Conservation (phyloP, 768 basidiomycete genomes). For the Saitozyma podzolica region DNA sequence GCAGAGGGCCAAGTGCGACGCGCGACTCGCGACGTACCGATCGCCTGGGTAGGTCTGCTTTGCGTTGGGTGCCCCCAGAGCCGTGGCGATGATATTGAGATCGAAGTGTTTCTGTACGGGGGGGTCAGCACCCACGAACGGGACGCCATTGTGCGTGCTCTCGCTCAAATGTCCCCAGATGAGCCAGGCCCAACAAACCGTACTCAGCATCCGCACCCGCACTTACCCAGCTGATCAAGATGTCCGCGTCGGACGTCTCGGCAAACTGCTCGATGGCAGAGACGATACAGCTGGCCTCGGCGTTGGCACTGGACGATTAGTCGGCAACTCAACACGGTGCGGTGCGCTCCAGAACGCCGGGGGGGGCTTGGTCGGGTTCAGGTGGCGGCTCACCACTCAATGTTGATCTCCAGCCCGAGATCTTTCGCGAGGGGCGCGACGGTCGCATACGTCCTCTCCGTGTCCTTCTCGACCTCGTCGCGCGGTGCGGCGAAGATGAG, state of each 20-base stretch:
- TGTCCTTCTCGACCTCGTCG: constrained; percentile 14
- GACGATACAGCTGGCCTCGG: constrained; percentile 17
- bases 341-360: too few relatives aligned
- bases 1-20: too few relatives aligned
- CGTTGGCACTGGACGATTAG: constrained; percentile 14
- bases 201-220: too few relatives aligned
- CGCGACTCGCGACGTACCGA: constrained; percentile 9
- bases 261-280: not conserved
- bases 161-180: too few relatives aligned
- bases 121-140: constrained; percentile 12
- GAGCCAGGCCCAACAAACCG: too few relatives aligned
- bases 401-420: constrained; percentile 13
- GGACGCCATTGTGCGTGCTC: too few relatives aligned
- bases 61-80: constrained; percentile 28
- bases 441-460: constrained; percentile 33
- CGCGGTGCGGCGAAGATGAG: constrained; percentile 33
- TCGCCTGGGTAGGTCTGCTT: constrained; percentile 21
- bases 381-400: constrained; percentile 18
- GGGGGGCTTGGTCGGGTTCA: too few relatives aligned
- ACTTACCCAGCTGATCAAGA: too few relatives aligned
- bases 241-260: too few relatives aligned
- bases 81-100: constrained; percentile 26
- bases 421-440: constrained; percentile 28
- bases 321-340: not conserved
- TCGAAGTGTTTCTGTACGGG: constrained; percentile 27